These are phyloP conservation scores for Hypomontagnella monticulosa DNA, from an alignment of 495 filamentous ascomycete genomes.

Conservation along the genomic window DNA sequence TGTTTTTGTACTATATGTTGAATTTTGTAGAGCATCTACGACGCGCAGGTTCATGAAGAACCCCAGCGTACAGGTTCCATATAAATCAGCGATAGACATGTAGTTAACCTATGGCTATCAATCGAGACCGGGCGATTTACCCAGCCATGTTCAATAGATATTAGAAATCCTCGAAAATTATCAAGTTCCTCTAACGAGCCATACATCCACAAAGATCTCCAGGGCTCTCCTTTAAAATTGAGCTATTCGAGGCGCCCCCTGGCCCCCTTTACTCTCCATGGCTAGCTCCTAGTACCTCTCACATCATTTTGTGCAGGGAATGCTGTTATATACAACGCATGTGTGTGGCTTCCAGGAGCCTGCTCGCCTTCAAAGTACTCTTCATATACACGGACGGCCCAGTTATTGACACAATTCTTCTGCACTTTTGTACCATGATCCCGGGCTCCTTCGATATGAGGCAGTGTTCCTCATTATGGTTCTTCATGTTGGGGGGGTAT, in stretches of 20 bases:
- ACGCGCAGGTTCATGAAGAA: no score
- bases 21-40: no score
- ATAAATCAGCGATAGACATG: neutral
- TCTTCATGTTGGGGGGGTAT: constrained; percentile 24
- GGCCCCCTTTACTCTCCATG: constrained; percentile 2
- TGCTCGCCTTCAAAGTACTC: constrained; percentile 4
- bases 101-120: neutral
- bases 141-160: neutral
- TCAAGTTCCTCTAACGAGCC: constrained; percentile 8
- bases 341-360: constrained; percentile 13
- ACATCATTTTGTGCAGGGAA: constrained; percentile 6
- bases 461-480: constrained; percentile 7
- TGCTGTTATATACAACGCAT: constrained; percentile 33
- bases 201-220: constrained; percentile 5
- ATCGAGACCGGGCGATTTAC: constrained; percentile 4
- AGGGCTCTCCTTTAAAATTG: constrained; percentile 6
- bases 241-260: neutral
- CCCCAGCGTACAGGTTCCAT: no score
- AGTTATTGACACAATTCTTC: constrained; percentile 18
- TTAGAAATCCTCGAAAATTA: constrained; percentile 9
- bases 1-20: no score
- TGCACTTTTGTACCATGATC: constrained; percentile 15
- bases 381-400: constrained; percentile 22
- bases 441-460: constrained; percentile 12
- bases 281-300: neutral